Conservation (phyloP, 2,329 filamentous ascomycete genomes). For the Biscogniauxia mediterranea region DNA sequence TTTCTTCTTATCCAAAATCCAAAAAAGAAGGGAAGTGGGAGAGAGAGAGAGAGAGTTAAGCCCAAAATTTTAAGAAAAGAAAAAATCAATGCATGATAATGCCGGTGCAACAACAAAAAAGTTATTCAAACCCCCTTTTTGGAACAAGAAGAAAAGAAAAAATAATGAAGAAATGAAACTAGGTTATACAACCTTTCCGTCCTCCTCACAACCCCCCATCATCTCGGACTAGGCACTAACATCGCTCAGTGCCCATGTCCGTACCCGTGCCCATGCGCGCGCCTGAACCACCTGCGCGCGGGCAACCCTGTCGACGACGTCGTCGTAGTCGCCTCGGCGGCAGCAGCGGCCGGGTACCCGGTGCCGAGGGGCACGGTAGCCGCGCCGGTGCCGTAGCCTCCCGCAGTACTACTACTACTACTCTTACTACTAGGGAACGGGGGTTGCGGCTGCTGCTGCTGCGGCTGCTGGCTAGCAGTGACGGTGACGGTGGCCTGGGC, state of each 20-base stretch:
- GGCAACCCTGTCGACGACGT: not conserved
- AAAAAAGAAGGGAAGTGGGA: too few species aligned
- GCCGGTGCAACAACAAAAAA: too few species aligned
- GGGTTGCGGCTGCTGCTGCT: slow-evolving; percentile 25
- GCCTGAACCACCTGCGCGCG: slow-evolving; percentile 1
- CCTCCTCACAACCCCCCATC: too few species aligned
- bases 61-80: too few species aligned
- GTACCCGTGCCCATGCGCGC: slow-evolving; percentile 1
- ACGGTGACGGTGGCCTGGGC: slow-evolving; percentile 18
- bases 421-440: slow-evolving; percentile 24
- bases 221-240: too few species aligned
- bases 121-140: too few species aligned
- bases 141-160: not conserved
- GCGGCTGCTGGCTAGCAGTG: slow-evolving; percentile 16
- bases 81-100: too few species aligned
- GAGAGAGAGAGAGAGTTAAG: too few species aligned
- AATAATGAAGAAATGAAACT: too few species aligned
- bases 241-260: slow-evolving; percentile 1
- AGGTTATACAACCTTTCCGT: too few species aligned
- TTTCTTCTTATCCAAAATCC: too few species aligned
- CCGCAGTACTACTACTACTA: slow-evolving; percentile 12
- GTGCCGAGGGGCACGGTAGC: not conserved
- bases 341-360: not conserved
- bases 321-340: not conserved
- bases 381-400: not conserved